phyloP scores from a whole-genome alignment of 306 rosid species.

The Acmispon strigosus region DNA sequence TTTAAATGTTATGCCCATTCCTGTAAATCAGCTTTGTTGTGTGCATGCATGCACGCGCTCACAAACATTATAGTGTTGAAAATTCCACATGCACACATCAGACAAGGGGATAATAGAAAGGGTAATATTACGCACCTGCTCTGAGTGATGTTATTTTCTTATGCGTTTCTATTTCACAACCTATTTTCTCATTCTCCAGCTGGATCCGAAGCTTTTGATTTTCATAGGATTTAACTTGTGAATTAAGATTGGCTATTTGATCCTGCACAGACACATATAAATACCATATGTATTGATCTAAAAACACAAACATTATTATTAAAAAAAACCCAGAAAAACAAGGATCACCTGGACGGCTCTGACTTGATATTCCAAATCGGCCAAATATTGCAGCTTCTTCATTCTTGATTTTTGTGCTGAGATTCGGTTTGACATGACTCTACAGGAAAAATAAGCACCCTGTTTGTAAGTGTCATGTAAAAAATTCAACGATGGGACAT shows the following conservation, averaged over 20 bases:
- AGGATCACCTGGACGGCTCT: not conserved
- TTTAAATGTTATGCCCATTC: not conserved
- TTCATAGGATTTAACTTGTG: conserved; percentile 19
- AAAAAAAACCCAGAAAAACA: too few species aligned
- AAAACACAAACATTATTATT: too few species aligned
- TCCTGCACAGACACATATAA: conserved; percentile 13
- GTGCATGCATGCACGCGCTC: not conserved
- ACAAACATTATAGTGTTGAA: not conserved
- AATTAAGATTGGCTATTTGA: conserved; percentile 24
- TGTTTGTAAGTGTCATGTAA: not conserved
- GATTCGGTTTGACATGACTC: not conserved
- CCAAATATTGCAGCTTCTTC: not conserved
- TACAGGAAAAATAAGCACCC: not conserved
- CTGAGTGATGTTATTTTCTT: not conserved
- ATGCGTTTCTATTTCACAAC: conserved; percentile 1
- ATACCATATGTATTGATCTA: too few species aligned
- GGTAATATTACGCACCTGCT: conserved; percentile 28
- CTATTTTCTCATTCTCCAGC: conserved; percentile 32
- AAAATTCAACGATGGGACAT: too few species aligned
- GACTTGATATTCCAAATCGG: not conserved
- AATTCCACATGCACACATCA: not conserved
- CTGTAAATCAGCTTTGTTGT: not conserved
- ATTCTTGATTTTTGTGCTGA: not conserved
- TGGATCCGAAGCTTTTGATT: conserved; percentile 16
- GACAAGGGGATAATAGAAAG: not conserved